Base-by-base conservation (phyloP, 495 filamentous ascomycete genomes). In the Hypoxylon subgilvum region DNA sequence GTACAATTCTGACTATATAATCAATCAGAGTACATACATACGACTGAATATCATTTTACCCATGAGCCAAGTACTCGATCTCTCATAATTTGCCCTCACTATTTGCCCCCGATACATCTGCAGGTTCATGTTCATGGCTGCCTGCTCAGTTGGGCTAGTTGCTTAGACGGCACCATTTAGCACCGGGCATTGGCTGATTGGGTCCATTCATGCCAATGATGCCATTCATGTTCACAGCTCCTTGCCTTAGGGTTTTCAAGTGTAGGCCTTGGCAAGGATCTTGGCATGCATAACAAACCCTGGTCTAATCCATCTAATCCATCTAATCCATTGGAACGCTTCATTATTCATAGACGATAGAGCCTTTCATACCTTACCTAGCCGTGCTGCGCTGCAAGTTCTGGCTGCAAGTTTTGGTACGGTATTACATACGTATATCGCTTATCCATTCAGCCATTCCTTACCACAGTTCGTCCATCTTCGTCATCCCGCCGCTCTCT, bases 231-330 rank as follows among this genome's bases (percentile, higher is more conserved):
- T 56, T 56, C 46, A 41, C 57, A 63, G 59, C 52, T 52, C 41
- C 52, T 52, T 63, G 52, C 59, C 59, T 63, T 57, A 57, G 59
- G 59, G 41, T 35, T 53, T 51, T 63, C 27, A n/a, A 46, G 57
- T 30, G 35, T 35, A 12, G 31, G 31, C n/a, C 7, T 13, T 13
- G 7, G n/a, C 8, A 34, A 12, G 3, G 7, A 12, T n/a, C 31
- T 13, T 34, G 31, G 31, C n/a, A 34, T 3, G 7, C 8, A 31
- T 22, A 21, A 7, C 23, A 34, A 56, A 51, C 59, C 51, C 59
- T 52, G 59, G 52, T 57, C 59, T 57, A n/a, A n/a, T n/a, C n/a
- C n/a, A n/a, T n/a, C n/a, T n/a, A n/a, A n/a, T n/a, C n/a, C n/a
- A n/a, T n/a, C n/a, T n/a, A n/a, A n/a, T n/a, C n/a, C n/a, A n/a